Base-by-base conservation (phyloP, 345 rosid species). In the Heritiera fomes region DNA sequence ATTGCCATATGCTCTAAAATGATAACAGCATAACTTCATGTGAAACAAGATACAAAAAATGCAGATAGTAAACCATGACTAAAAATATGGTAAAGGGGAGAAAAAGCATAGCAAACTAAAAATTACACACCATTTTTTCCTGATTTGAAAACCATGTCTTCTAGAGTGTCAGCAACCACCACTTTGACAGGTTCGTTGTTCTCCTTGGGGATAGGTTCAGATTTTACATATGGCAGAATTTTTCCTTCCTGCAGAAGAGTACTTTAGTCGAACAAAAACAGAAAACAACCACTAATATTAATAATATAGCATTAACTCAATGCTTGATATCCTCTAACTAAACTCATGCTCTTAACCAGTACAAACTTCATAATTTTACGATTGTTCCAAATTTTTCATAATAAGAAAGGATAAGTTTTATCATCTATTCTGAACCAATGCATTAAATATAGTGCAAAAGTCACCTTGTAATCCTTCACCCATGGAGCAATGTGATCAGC, bases 111-210 rank as follows among this genome's bases (percentile, higher is more conserved):
- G 52, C 14, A 18, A 68, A 13, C 40, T 10, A 28, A 12, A 13
- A 4, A 32, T 53, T 56, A 67, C 90, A 30, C 41, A 92, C 99
- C 98, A 78, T 94, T 94, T 81, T 94, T 96, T 63, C 90, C 97
- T 53, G 99, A 92, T 30, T 93, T 91, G 80, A 88, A 75, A 74
- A 94, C 98, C 13, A 88, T 59, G 13, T 94, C 92, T 45, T 94
- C 88, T 50, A 96, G 87, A 81, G 55, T 96, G 80, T 96, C 98
- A n/a, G 93, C 98, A 60, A 96, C 98, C 15, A 94, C 91, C 45
- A 96, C 93, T 88, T 96, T 94, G 76, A 93, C 98, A 18, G 98
- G 98, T 77, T 92, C 98, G 1, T 86, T 81, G 83, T 96, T 96
- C 71, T 82, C 91, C 80, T 88, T 87, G 34, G 99, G 98, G 50